Base-by-base conservation (phyloP, 2,329 filamentous ascomycete genomes). In the Ceratocystis alfenasii region DNA sequence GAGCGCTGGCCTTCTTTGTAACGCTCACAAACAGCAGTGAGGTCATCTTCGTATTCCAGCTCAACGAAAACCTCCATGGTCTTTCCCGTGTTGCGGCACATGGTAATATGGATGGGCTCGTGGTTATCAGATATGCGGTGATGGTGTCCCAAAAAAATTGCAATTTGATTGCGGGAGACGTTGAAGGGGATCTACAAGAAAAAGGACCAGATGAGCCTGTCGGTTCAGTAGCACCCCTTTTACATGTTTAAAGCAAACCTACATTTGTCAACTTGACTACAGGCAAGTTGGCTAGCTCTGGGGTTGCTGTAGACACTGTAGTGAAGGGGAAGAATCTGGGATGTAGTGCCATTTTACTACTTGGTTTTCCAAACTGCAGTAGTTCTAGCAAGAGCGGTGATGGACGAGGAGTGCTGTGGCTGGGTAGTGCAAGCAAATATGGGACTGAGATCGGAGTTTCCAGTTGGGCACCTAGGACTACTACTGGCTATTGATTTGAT, bases 51-150 rank as follows among this genome's bases (percentile, higher is more conserved):
- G 30, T 74, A 79, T 25, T 77, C 71, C 67, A 86, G 84, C 72
- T 86, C 83, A 53, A 84, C 79, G 68, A 80, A 86, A 3, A 79
- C 81, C 68, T 86, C 83, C 72, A 83, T 79, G 0, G 83, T 86
- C 77, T 85, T 86, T 71, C 79, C 80, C 2, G 81, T 82, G 25
- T 80, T 77, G n/a, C 82, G 79, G 65, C 86, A 83, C 83, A 86
- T 85, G 69, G 85, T 83, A 69, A 86, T 84, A 67, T 86, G 83
- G 6, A 86, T 76, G 0, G 81, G 79, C 70, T 84, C 83, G 5
- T 81, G 76, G 1, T 71, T 72, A 67, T 85, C 82, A 36, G 78
- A 80, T 60, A 84, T 72, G 44, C 85, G 78, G 66, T 78, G 79
- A 25, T 81, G 84, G 62, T 81, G 79, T 2, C 83, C 83, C 20